Conservation (phyloP, 2,329 filamentous ascomycete genomes). For the Ophiocordyceps camponoti-leonardi region DNA sequence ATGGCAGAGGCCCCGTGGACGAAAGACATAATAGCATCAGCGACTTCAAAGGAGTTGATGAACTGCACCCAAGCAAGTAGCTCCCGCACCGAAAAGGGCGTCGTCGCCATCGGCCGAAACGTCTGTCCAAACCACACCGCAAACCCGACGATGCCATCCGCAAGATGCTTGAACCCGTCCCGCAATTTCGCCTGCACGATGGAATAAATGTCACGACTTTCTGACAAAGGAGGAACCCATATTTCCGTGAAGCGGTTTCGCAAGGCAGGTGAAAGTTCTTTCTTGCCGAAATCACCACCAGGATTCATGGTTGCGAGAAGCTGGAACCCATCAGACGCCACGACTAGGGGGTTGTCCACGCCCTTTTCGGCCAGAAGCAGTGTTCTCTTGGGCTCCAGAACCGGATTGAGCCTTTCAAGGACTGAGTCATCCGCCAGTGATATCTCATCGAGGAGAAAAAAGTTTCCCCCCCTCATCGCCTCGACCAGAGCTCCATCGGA, state of each 20-base stretch:
- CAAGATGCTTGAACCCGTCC: conserved; percentile 34
- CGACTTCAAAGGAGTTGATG: conserved; percentile 48
- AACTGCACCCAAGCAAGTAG: conserved; percentile 89
- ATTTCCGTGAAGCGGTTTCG: conserved; percentile 97
- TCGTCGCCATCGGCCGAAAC: conserved; percentile 59
- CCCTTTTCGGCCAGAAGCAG: conserved; percentile 91
- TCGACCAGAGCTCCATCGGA: conserved; percentile 83
- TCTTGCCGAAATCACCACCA: conserved; percentile 95
- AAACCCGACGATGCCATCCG: conserved; percentile 63
- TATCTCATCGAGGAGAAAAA: conserved; percentile 93
- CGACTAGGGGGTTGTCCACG: conserved; percentile 62
- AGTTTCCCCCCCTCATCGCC: conserved; percentile 77
- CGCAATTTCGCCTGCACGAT: conserved; percentile 68
- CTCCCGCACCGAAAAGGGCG: conserved; percentile 78
- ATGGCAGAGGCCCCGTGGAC: conserved; percentile 89
- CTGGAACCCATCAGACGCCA: conserved; percentile 66
- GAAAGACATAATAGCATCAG: conserved; percentile 27
- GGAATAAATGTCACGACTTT: conserved; percentile 69
- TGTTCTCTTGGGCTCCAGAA: conserved; percentile 74
- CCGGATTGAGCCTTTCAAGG: conserved; percentile 87
- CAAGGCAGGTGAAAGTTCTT: conserved; percentile 85
- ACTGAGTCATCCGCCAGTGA: conserved; percentile 96
- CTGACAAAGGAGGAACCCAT: conserved; percentile 82
- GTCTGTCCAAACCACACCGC: conserved; percentile 80
- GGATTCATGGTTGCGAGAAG: conserved; percentile 99